Evolutionary conservation across 768 basidiomycete genomes (phyloP).

Genomic region (Trametes punicea): DNA sequence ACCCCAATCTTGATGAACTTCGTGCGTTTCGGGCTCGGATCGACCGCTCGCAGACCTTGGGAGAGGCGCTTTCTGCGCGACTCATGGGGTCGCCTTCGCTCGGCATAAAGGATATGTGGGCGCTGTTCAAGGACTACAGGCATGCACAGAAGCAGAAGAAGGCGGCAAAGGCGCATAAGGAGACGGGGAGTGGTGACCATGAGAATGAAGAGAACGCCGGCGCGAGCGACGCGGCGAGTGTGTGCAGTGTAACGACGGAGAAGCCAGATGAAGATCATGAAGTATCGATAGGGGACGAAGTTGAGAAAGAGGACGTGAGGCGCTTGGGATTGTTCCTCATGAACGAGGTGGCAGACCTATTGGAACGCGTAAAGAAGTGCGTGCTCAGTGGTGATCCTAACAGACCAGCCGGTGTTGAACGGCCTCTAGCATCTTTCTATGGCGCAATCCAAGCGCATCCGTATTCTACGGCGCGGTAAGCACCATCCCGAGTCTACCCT

Average conservation of each 20-base stretch:
- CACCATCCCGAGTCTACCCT: not conserved
- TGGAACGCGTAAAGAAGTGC: conserved; percentile 65
- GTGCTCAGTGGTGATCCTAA: conserved; percentile 13
- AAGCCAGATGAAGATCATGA: not conserved
- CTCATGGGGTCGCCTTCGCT: conserved; percentile 45
- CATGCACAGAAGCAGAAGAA: conserved; percentile 34
- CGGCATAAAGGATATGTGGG: conserved; percentile 52
- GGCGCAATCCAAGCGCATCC: conserved; percentile 56
- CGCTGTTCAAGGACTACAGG: conserved; percentile 43
- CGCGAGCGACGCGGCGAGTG: conserved; percentile 1
- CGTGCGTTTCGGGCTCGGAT: conserved; percentile 49
- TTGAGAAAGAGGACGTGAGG: conserved; percentile 40
- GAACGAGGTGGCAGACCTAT: conserved; percentile 53
- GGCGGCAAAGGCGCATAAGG: conserved; percentile 4
- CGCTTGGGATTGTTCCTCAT: conserved; percentile 39
- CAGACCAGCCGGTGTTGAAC: not conserved
- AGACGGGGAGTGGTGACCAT: conserved; percentile 14
- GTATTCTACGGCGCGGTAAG: conserved; percentile 46
- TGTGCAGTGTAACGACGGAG: not conserved
- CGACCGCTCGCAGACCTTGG: conserved; percentile 48
- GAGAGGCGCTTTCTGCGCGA: conserved; percentile 44
- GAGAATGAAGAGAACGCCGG: conserved; percentile 18
- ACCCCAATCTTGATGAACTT: conserved; percentile 54
- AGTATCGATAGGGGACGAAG: conserved; percentile 10
- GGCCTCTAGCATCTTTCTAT: conserved; percentile 54